Conservation (phyloP, 805 yeast species). For the Myxozyma kluyveri region DNA sequence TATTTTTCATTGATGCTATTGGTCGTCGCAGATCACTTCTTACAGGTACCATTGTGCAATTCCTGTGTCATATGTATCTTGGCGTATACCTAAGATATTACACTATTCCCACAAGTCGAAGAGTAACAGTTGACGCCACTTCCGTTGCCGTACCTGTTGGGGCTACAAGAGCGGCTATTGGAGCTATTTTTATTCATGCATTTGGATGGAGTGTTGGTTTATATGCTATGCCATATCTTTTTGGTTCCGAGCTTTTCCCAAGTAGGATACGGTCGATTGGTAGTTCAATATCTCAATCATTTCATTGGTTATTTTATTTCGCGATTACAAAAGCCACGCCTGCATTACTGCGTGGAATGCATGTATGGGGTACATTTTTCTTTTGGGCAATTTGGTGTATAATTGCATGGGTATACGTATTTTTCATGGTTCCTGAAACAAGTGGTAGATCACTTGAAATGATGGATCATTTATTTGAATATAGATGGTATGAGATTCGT, state of each 20-base stretch:
- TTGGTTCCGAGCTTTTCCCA: slow-evolving; percentile 18
- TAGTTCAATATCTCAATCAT: slow-evolving; percentile 7
- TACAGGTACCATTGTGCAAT: slow-evolving; percentile 6
- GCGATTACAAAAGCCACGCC: slow-evolving; percentile 21
- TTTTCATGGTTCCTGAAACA: slow-evolving; percentile 18
- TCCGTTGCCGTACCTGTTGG: slow-evolving; percentile 4
- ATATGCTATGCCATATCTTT: slow-evolving; percentile 12
- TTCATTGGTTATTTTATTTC: slow-evolving; percentile 19
- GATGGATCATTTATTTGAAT: slow-evolving; percentile 6
- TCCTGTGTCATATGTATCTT: slow-evolving; percentile 12
- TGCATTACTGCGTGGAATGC: slow-evolving; percentile 7
- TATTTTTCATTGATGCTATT: slow-evolving; percentile 11
- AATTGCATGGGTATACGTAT: slow-evolving; percentile 14
- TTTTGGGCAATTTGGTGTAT: slow-evolving; percentile 18
- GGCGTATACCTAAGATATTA: slow-evolving; percentile 11
- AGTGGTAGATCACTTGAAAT: slow-evolving; percentile 13
- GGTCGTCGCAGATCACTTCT: slow-evolving; percentile 11
- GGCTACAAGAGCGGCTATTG: slow-evolving; percentile 16
- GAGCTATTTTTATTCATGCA: slow-evolving; percentile 16
- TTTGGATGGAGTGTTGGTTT: slow-evolving; percentile 17
- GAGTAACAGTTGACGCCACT: neutral
- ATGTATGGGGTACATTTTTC: slow-evolving; percentile 14
- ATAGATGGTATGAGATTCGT: slow-evolving; percentile 15
- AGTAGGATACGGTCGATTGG: slow-evolving; percentile 14
- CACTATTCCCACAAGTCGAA: neutral